Conservation (phyloP, 495 filamentous ascomycete species). For the Penicillium cosmopolitanum region DNA sequence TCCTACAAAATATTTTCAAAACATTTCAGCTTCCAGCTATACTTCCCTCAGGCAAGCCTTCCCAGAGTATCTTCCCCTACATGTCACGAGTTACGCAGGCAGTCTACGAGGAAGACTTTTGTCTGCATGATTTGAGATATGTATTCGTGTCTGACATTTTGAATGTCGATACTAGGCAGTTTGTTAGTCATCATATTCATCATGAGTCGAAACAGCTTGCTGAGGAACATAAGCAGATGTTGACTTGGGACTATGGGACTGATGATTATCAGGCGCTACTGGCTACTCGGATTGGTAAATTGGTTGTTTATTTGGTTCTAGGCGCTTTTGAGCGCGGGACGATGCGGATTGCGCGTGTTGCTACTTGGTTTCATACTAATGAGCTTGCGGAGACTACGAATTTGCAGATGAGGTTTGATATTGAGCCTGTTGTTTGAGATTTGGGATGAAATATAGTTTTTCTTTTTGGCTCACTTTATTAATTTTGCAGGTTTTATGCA, state of each 20-base stretch:
- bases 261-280: not conserved
- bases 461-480: no score
- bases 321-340: slow-evolving; percentile 2
- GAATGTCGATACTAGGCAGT: not conserved
- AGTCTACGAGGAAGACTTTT: not conserved
- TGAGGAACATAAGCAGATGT: not conserved
- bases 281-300: not conserved
- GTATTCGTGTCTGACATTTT: not conserved
- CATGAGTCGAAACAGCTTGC: slow-evolving; percentile 5
- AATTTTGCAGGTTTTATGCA: no score
- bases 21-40: not conserved
- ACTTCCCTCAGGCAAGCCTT: not conserved
- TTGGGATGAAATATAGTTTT: no score
- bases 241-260: not conserved
- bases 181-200: not conserved
- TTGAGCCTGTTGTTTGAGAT: not conserved
- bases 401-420: slow-evolving; percentile 4
- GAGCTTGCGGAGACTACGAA: not conserved
- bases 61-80: not conserved
- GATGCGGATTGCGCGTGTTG: not conserved
- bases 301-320: not conserved
- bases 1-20: slow-evolving; percentile 1
- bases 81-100: not conserved
- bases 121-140: not conserved
- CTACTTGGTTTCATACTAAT: slow-evolving; percentile 6